Conservation (phyloP, 2,329 filamentous ascomycete genomes). For the Alternaria incomplexa region DNA sequence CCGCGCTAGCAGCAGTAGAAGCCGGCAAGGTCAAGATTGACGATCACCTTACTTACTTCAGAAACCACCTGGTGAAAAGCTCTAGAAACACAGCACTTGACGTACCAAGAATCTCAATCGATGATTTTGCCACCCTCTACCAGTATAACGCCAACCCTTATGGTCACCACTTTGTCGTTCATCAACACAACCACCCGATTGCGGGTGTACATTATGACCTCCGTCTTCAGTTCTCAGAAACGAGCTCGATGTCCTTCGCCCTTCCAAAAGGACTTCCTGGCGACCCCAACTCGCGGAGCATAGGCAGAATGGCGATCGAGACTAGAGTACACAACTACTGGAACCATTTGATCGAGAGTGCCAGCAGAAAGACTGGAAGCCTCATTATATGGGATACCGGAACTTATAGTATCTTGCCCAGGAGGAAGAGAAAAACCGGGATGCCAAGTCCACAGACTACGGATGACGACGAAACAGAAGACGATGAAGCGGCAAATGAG, state of each 20-base stretch:
- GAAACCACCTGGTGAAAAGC: slow-evolving; percentile 47
- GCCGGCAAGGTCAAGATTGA: slow-evolving; percentile 56
- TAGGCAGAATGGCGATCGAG: slow-evolving; percentile 53
- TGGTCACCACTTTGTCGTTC: slow-evolving; percentile 67
- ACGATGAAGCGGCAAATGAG: neutral
- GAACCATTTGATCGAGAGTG: slow-evolving; percentile 55
- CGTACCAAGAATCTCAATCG: slow-evolving; percentile 49
- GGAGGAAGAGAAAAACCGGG: slow-evolving; percentile 14
- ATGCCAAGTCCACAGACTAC: slow-evolving; percentile 9
- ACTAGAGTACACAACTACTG: slow-evolving; percentile 54
- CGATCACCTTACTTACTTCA: slow-evolving; percentile 58
- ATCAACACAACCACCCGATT: slow-evolving; percentile 75
- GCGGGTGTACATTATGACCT: slow-evolving; percentile 74
- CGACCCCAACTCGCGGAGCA: slow-evolving; percentile 48
- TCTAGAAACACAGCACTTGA: neutral
- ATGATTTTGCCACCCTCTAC: slow-evolving; percentile 56
- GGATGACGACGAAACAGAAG: neutral
- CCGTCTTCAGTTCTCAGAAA: slow-evolving; percentile 70
- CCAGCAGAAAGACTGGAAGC: slow-evolving; percentile 51
- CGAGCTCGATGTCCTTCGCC: slow-evolving; percentile 67
- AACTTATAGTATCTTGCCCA: slow-evolving; percentile 49
- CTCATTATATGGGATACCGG: slow-evolving; percentile 56
- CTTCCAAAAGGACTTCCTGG: slow-evolving; percentile 54
- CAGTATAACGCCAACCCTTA: slow-evolving; percentile 52
- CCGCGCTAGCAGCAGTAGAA: slow-evolving; percentile 57